These are phyloP conservation scores for Xerocomus nothofagi DNA, from an alignment of 1,284 basidiomycete genomes.

Conservation along the genomic window DNA sequence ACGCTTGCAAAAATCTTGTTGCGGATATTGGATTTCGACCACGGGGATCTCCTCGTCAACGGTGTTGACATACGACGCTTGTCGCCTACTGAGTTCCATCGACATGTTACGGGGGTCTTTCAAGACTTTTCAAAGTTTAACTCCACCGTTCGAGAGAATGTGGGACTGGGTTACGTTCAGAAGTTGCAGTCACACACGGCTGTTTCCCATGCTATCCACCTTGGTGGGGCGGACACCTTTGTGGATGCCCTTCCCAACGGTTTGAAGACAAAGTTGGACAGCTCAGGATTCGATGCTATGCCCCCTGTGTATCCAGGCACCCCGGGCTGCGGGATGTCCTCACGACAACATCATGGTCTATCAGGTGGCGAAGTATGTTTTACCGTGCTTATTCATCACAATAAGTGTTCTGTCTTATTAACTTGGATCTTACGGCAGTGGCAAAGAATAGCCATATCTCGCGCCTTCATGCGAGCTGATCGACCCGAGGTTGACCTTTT, in stretches of 20 bases:
- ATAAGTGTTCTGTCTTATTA: constrained; percentile 16
- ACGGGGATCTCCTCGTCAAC: constrained; percentile 67
- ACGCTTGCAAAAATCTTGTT: constrained; percentile 78
- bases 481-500: constrained; percentile 75
- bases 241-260: constrained; percentile 65
- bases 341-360: constrained; percentile 55
- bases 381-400: constrained; percentile 18
- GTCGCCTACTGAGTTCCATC: constrained; percentile 67
- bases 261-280: constrained; percentile 64
- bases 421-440: constrained; percentile 51
- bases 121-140: constrained; percentile 81
- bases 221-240: constrained; percentile 65
- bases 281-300: constrained; percentile 54
- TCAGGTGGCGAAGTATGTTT: constrained; percentile 73
- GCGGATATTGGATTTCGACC: constrained; percentile 71
- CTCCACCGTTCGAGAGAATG: constrained; percentile 71
- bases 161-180: constrained; percentile 71
- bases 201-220: constrained; percentile 58
- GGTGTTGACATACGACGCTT: constrained; percentile 62
- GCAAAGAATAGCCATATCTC: constrained; percentile 81
- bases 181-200: constrained; percentile 51
- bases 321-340: constrained; percentile 24
- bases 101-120: constrained; percentile 73
- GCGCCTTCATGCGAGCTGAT: constrained; percentile 78
- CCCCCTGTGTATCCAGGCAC: constrained; percentile 38